A percentile compares a stretch with the other conserved stretches of the same genome.
These are phyloP conservation scores for Leptodontidium sp. DNA, from an alignment of 2,329 filamentous ascomycete genomes.

Conservation along the genomic window DNA sequence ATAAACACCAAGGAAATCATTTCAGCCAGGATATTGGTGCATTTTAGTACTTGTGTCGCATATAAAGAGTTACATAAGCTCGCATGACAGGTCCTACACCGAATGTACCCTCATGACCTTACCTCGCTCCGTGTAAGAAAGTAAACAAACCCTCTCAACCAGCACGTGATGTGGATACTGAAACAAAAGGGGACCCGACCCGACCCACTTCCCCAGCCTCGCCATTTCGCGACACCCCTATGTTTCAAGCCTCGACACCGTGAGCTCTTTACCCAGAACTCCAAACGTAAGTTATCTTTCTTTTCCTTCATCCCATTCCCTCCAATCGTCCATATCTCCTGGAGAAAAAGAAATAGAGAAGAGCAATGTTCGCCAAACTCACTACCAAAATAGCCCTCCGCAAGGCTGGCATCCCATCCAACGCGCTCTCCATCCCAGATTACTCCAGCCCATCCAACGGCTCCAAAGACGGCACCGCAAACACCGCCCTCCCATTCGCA, in stretches of 20 bases:
- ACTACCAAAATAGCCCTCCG: conserved; percentile 45
- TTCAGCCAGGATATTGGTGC: no score
- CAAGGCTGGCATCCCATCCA: conserved; percentile 45
- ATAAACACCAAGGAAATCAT: no score
- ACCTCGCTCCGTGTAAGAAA: not conserved
- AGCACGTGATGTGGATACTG: conserved; percentile 6
- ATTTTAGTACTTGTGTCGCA: no score
- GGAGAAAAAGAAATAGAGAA: not conserved
- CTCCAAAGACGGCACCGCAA: conserved; percentile 29
- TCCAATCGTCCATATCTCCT: no score
- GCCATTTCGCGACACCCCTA: conserved; percentile 16
- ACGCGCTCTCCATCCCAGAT: conserved; percentile 33
- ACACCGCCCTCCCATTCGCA: conserved; percentile 35
- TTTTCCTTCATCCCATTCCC: not conserved
- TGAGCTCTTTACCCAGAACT: conserved; percentile 14
- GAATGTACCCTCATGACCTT: not conserved
- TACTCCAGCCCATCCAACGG: conserved; percentile 22
- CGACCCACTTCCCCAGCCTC: conserved; percentile 14
- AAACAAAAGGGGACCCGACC: not conserved
- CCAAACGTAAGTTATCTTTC: conserved; percentile 10
- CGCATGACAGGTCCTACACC: no score
- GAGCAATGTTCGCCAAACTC: conserved; percentile 44
- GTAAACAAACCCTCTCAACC: conserved; percentile 5
- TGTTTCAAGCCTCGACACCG: conserved; percentile 20
- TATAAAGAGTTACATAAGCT: no score